Conservation (phyloP, 1,139 yeast species). For the Pichia sp. region DNA sequence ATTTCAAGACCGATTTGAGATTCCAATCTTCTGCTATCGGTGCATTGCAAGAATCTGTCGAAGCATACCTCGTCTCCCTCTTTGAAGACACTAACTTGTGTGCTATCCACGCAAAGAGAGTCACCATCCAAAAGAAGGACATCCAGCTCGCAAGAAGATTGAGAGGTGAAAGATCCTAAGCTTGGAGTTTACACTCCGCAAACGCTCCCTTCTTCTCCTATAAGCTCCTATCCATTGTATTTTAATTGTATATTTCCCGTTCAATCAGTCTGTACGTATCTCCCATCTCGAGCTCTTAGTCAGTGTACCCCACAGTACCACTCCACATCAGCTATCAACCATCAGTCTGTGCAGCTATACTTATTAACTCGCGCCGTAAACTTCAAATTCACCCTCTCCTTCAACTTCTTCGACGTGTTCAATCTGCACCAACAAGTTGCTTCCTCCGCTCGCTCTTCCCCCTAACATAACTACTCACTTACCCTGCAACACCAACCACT, state of each 20-base stretch:
- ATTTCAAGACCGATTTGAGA: constrained; percentile 96
- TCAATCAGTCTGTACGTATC: too few species aligned
- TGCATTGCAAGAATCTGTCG: constrained; percentile 98
- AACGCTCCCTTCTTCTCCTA: not conserved
- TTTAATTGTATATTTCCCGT: constrained; percentile 1
- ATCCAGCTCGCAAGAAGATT: constrained; percentile 98
- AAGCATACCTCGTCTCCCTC: constrained; percentile 73
- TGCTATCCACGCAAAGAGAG: constrained; percentile 99
- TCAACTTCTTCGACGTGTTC: too few species aligned
- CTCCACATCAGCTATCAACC: too few species aligned
- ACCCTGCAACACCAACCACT: constrained; percentile 11
- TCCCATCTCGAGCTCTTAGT: too few species aligned
- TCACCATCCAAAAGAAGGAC: constrained; percentile 98
- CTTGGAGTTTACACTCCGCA: constrained; percentile 1
- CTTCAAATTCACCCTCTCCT: too few species aligned
- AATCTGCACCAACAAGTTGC: too few species aligned
- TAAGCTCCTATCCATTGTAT: constrained; percentile 1
- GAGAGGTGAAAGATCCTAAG: constrained; percentile 89
- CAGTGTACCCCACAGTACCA: too few species aligned
- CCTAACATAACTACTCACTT: too few species aligned
- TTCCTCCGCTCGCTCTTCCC: too few species aligned
- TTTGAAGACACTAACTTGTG: constrained; percentile 91
- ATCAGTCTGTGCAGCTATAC: too few species aligned
- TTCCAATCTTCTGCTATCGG: constrained; percentile 99
- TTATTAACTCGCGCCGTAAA: too few species aligned